phyloP scores from a whole-genome alignment of 345 rosid species.

The Clausena lansium region DNA sequence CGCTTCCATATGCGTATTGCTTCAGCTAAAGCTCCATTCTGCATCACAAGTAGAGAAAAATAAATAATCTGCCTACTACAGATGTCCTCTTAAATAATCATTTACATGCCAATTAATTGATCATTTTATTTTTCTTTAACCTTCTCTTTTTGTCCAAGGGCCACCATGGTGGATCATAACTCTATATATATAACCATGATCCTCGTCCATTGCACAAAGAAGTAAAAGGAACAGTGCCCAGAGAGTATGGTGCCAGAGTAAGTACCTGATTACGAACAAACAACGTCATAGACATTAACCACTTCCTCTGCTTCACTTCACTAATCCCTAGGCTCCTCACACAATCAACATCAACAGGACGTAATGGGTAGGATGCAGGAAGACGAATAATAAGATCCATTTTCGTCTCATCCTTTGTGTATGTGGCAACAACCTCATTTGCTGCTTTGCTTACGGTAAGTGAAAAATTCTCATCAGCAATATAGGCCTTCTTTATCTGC shows the following conservation, averaged over 20 bases:
- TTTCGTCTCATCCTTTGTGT: conserved; percentile 90
- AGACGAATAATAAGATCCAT: conserved; percentile 91
- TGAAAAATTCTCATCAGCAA: conserved; percentile 80
- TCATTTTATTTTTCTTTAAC: background rate
- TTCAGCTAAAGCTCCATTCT: conserved; percentile 97
- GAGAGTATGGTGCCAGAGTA: conserved; percentile 1
- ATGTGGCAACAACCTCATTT: conserved; percentile 93
- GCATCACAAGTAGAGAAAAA: conserved; percentile 25
- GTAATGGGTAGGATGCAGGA: conserved; percentile 84
- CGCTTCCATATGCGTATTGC: conserved; percentile 90
- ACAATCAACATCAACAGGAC: conserved; percentile 82
- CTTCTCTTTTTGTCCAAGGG: background rate
- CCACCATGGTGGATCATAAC: background rate
- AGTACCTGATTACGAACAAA: conserved; percentile 93
- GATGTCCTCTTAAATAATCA: background rate
- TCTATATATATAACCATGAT: background rate
- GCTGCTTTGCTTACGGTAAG: conserved; percentile 89
- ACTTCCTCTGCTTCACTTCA: conserved; percentile 92
- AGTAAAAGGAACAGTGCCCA: conserved; percentile 10
- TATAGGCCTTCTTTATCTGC: conserved; percentile 90
- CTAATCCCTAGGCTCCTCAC: conserved; percentile 87
- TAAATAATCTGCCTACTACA: background rate
- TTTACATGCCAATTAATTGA: background rate
- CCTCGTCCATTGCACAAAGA: background rate
- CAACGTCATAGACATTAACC: conserved; percentile 93